Evolutionary conservation across 2,329 filamentous ascomycete genomes (phyloP), one percentile per base, ranked within the genome.

Genomic region (Exophiala spinifera): DNA sequence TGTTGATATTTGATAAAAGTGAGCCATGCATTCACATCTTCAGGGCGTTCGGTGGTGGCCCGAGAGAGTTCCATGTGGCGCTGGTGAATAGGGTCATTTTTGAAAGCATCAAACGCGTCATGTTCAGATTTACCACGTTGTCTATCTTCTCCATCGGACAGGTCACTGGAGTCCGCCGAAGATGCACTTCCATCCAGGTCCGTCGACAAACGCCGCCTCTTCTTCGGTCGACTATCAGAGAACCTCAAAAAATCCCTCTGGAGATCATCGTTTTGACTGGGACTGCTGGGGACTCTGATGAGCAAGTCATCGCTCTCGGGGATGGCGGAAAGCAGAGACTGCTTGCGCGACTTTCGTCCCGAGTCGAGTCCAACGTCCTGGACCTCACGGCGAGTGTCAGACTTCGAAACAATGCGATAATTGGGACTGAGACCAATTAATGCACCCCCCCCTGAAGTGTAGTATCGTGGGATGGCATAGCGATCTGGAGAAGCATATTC

Each of bases 1-100:
- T 90, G 84, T 71, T 97, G 92, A 57, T 95, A 84, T 6, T 84
- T 74, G 43, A 92, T 86, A n/a, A 96, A 76, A 34, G 82, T 78
- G 14, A 95, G 70, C 92, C 92, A 97, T 15, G 83, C 78, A 39
- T 84, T 74, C 17, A 88, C 76, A 64, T 95, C 81, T 4, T 77
- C 69, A 1, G 91, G 89, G 19, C 82, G 69, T 1, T 86, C 76
- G 51, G 86, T 84, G 31, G 90, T 83, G 25, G 69, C 77, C 11
- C 79, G 81, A 2, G 80, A 82, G 6, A 96, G 74, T 48, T 84
- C 75, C 0, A 86, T 65, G 55, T 74, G 70, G 17, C 61, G 67
- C 28, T 66, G 68, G 49, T 70, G 70, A 19, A 65, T 63, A 40
- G 79, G 53, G 34, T 60, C 44, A 14, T 45, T 49, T 20, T 57